Evolutionary conservation across 2,329 filamentous ascomycete genomes (phyloP), one percentile per base, ranked within the genome.

Genomic region (Diaporthe amygdali): DNA sequence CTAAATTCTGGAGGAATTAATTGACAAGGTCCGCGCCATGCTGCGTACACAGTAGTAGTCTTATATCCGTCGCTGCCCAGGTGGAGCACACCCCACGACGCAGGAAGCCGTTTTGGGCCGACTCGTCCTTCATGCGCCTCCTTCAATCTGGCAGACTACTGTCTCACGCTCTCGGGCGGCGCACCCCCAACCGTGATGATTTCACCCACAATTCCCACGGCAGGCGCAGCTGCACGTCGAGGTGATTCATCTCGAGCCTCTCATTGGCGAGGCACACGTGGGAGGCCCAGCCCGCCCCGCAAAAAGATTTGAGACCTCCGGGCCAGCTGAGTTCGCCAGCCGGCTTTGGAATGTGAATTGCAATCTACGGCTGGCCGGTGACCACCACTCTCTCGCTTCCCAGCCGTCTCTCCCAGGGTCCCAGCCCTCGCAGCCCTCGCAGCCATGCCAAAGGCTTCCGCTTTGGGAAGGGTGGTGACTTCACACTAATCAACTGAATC

Each of bases 281-380:
- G 61, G 66, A 69, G 41, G 44, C 66, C 34, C 32, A 37, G 69
- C 54, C 54, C 49, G 54, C 59, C 59, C 69, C 72, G 66, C 67
- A 44, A 51, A 46, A 59, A 70, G 39, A 68, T 68, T 37, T 64
- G 72, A 73, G 72, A 56, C 47, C 47, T 66, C 37, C 22, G 51
- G 55, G 52, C 63, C 70, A 64, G 70, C 67, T 56, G 56, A 70
- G 67, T 54, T 59, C 59, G 71, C 69, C 71, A 70, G 70, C 71
- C 71, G 39, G 63, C 63, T 66, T 59, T 69, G 71, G 71, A 73
- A 73, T 73, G 72, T 41, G 41, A 59, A n/a, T n/a, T 32, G n/a
- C 66, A 39, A 71, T 69, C 52, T 66, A n/a, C 63, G 41, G 54
- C 63, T 68, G 67, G 55, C 72, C 70, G 61, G 70, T 73, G 66